Conservation (phyloP, 129 eudicot genomes). For the Tagetes erecta region DNA sequence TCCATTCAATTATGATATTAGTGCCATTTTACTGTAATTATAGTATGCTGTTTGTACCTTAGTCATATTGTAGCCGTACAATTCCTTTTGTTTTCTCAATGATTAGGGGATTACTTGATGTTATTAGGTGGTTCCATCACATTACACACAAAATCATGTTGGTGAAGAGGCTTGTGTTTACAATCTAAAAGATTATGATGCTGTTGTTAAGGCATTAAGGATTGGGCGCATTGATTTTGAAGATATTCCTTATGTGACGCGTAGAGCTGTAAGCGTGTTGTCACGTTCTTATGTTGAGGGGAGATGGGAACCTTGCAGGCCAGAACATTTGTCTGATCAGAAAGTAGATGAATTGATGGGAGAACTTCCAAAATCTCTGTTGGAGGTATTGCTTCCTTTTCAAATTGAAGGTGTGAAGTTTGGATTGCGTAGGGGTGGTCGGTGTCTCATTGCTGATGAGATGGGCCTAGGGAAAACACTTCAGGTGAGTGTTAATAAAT, state of each 20-base stretch:
- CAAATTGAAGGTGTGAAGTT: conserved; percentile 88
- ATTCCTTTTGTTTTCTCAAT: neutral
- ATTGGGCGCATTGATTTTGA: conserved; percentile 46
- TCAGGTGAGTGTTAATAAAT: conserved; percentile 50
- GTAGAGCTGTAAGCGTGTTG: conserved; percentile 63
- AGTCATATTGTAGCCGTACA: too few relatives aligned
- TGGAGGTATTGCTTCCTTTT: conserved; percentile 68
- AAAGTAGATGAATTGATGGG: conserved; percentile 68
- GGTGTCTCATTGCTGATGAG: conserved; percentile 98
- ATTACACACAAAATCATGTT: conserved; percentile 74
- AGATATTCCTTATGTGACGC: conserved; percentile 88
- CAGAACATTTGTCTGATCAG: conserved; percentile 78
- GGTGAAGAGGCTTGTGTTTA: conserved; percentile 77
- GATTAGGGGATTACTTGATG: conserved; percentile 10
- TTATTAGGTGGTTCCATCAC: conserved; percentile 60
- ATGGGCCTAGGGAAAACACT: conserved; percentile 99
- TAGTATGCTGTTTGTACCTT: neutral
- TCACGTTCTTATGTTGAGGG: conserved; percentile 61
- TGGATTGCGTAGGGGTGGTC: conserved; percentile 91
- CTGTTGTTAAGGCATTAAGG: conserved; percentile 69
- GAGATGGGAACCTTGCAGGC: conserved; percentile 88
- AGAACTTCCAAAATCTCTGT: conserved; percentile 58
- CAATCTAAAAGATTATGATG: conserved; percentile 66
- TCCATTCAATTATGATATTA: neutral
- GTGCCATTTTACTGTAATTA: neutral